These are phyloP conservation scores for Leccinum olivaceopallidum DNA, from an alignment of 768 basidiomycete genomes.

Conservation along the genomic window DNA sequence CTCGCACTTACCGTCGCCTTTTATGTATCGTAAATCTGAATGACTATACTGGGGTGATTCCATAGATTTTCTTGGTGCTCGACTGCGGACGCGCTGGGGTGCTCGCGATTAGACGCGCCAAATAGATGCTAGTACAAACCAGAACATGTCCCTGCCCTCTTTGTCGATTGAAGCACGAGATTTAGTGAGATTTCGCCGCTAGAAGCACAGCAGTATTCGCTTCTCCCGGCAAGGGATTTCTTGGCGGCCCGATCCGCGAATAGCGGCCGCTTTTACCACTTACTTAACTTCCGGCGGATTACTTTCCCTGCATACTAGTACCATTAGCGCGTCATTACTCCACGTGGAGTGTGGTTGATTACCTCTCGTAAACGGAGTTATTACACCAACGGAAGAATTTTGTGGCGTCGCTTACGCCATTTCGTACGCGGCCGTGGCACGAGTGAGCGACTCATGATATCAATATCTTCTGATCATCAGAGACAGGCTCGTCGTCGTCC, in stretches of 20 bases:
- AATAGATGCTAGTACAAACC: background rate
- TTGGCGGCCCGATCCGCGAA: conserved; percentile 22
- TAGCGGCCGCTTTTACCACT: background rate
- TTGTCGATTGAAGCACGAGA: conserved; percentile 10
- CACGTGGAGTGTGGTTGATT: conserved; percentile 1
- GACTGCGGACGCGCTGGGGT: conserved; percentile 3
- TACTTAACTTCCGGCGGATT: background rate
- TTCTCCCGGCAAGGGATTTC: conserved; percentile 8
- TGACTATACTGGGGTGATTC: conserved; percentile 1
- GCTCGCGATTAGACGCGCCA: conserved; percentile 10
- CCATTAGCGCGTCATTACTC: background rate
- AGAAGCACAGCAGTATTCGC: conserved; percentile 1
- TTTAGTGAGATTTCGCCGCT: conserved; percentile 2
- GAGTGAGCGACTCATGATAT: background rate
- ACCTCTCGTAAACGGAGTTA: background rate
- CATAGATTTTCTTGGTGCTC: background rate
- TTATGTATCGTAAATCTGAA: conserved; percentile 12
- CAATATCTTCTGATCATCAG: background rate
- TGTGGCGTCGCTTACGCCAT: background rate
- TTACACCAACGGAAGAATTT: conserved; percentile 13
- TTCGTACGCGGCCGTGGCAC: background rate
- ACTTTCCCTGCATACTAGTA: background rate
- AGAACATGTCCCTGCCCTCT: conserved; percentile 5
- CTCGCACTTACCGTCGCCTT: background rate
- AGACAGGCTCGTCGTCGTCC: background rate